A percentile compares a stretch with the other conserved stretches of the same genome.
phyloP scores from a whole-genome alignment of 768 basidiomycete genomes.

The Suillus subalutaceus region DNA sequence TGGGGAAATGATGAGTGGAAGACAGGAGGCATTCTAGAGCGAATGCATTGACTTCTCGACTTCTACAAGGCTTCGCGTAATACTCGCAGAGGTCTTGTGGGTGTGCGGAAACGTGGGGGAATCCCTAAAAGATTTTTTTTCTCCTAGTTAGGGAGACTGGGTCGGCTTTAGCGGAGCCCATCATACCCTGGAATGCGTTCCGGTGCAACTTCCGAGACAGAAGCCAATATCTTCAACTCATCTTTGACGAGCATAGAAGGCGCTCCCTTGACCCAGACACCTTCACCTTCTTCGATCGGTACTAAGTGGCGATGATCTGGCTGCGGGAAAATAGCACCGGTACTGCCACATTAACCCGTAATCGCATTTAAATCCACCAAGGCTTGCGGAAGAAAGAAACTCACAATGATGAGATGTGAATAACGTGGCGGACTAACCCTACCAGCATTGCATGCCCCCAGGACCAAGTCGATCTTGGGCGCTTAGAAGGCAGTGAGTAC shows the following conservation, averaged over 20 bases:
- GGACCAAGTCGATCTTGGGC: constrained; percentile 51
- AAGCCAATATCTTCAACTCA: constrained; percentile 30
- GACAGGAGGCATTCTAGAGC: constrained; percentile 76
- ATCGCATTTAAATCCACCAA: not conserved
- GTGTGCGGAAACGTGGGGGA: constrained; percentile 55
- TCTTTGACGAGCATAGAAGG: constrained; percentile 32
- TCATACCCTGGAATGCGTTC: constrained; percentile 56
- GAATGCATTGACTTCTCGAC: constrained; percentile 45
- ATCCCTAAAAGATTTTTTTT: constrained; percentile 51
- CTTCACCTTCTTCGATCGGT: constrained; percentile 17
- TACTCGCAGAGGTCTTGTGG: constrained; percentile 51
- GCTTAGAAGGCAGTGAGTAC: constrained; percentile 35
- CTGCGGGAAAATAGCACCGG: constrained; percentile 11
- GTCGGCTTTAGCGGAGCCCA: constrained; percentile 36
- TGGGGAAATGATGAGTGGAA: constrained; percentile 42
- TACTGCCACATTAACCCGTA: constrained; percentile 10
- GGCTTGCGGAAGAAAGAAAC: constrained; percentile 7
- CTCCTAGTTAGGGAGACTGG: constrained; percentile 43
- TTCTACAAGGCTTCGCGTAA: constrained; percentile 51
- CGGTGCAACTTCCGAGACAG: constrained; percentile 40
- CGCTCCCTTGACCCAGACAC: constrained; percentile 37
- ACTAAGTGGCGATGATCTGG: constrained; percentile 26
- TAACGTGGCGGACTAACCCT: constrained; percentile 36
- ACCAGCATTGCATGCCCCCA: constrained; percentile 42
- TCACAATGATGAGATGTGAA: constrained; percentile 24